Percentiles rank a stretch among this genome's conserved stretches.
These are phyloP conservation scores for Noccaea caerulescens DNA, from an alignment of 345 rosid genomes.

Conservation along the genomic window DNA sequence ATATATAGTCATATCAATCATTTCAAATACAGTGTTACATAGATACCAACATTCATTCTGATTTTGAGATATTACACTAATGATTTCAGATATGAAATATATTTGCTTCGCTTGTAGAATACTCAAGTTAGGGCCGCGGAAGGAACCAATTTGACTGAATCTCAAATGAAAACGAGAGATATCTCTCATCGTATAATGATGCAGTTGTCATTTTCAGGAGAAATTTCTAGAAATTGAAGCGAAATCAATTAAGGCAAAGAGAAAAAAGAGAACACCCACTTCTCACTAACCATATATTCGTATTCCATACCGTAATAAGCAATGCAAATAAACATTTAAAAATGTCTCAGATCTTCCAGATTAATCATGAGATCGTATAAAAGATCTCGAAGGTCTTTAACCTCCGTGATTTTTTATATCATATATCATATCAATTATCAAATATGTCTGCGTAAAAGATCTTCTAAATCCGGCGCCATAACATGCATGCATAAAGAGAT, in stretches of 20 bases:
- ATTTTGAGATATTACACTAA: background rate
- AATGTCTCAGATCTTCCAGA: conserved; percentile 29
- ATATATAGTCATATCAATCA: too few relatives aligned
- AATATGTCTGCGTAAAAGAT: conserved; percentile 42
- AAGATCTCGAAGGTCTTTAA: conserved; percentile 23
- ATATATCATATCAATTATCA: conserved; percentile 22
- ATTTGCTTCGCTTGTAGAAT: background rate
- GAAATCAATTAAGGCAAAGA: conserved; percentile 7
- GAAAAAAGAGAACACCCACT: conserved; percentile 31
- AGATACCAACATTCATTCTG: too few relatives aligned
- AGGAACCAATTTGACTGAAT: conserved; percentile 18
- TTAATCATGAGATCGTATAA: conserved; percentile 31
- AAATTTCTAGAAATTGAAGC: background rate
- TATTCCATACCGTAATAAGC: conserved; percentile 34
- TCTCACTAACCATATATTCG: conserved; percentile 44
- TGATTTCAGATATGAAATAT: background rate
- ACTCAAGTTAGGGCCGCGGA: background rate
- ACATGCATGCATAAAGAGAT: conserved; percentile 41
- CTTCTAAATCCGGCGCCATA: conserved; percentile 47
- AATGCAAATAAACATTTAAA: background rate
- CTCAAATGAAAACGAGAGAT: conserved; percentile 21
- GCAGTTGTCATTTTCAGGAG: conserved; percentile 29
- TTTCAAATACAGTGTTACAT: too few relatives aligned
- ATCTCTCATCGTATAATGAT: conserved; percentile 15
- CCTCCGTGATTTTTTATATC: background rate